These are phyloP conservation scores for Thalassiosira exigua DNA, from an alignment of 352 stramenopile species.

Conservation along the genomic window DNA sequence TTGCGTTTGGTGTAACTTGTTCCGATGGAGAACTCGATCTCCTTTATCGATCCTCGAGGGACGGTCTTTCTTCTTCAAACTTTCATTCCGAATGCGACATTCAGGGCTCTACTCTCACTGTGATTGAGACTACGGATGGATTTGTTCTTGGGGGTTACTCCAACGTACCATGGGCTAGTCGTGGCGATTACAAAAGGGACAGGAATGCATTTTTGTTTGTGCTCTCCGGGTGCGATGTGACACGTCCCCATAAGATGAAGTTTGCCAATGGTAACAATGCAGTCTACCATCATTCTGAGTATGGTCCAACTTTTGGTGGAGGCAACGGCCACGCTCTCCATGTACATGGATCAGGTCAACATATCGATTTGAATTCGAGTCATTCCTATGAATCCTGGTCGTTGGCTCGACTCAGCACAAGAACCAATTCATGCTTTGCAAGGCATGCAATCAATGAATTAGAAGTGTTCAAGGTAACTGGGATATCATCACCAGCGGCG, in stretches of 20 bases:
- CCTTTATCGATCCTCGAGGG: conserved; percentile 3
- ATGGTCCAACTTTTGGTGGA: conserved; percentile 8
- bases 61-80: background rate
- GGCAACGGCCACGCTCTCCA: too few relatives aligned
- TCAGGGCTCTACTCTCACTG: conserved; percentile 3
- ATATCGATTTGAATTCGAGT: too few relatives aligned
- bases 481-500: too few relatives aligned
- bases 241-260: conserved; percentile 6
- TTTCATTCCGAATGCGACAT: conserved; percentile 4
- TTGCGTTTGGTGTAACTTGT: too few relatives aligned
- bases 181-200: background rate
- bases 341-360: too few relatives aligned
- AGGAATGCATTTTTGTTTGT: conserved; percentile 17
- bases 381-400: too few relatives aligned
- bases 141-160: conserved; percentile 18
- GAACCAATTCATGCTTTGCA: too few relatives aligned
- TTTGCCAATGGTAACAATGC: background rate
- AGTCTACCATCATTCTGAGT: conserved; percentile 12
- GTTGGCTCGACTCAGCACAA: too few relatives aligned
- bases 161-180: conserved; percentile 4
- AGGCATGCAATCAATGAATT: too few relatives aligned
- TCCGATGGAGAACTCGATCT: conserved; percentile 11
- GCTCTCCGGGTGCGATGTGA: conserved; percentile 3
- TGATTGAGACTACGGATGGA: conserved; percentile 18
- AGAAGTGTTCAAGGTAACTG: too few relatives aligned